phyloP scores from a whole-genome alignment of 768 basidiomycete genomes.

The Boletus rubroflammeus region DNA sequence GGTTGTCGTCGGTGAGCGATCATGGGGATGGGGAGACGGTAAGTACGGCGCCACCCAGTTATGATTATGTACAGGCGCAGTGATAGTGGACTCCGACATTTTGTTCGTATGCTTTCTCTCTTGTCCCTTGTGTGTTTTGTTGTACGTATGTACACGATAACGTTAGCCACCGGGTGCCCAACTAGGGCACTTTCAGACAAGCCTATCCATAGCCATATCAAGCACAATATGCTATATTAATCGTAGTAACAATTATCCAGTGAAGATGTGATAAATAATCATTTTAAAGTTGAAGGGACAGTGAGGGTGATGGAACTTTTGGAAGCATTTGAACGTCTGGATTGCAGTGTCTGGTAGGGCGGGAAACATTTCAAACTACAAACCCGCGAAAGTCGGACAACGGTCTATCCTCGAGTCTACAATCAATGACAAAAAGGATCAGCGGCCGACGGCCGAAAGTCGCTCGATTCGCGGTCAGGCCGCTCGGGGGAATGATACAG shows the following conservation, averaged over 20 bases:
- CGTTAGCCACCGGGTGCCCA: background rate
- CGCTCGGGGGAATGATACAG: background rate
- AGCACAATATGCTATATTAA: background rate
- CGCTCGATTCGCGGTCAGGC: background rate
- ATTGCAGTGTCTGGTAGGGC: background rate
- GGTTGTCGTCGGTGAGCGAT: conserved; percentile 42
- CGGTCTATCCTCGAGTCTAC: background rate
- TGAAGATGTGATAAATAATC: too few relatives aligned
- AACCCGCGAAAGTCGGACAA: background rate
- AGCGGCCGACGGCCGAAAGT: background rate
- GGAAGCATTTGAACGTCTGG: background rate
- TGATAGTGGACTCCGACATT: background rate
- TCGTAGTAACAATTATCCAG: background rate
- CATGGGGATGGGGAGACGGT: conserved; percentile 31
- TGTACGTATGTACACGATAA: background rate
- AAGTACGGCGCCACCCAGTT: conserved; percentile 25
- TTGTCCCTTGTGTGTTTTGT: background rate
- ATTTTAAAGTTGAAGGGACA: background rate
- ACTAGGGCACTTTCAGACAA: background rate
- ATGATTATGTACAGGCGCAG: conserved; percentile 16
- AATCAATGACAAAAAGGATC: background rate
- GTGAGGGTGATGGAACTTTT: background rate
- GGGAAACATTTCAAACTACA: background rate
- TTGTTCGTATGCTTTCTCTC: background rate
- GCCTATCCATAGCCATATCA: background rate